These are phyloP conservation scores for Aleurites moluccanus DNA, from an alignment of 441 rosid species.

Conservation along the genomic window DNA sequence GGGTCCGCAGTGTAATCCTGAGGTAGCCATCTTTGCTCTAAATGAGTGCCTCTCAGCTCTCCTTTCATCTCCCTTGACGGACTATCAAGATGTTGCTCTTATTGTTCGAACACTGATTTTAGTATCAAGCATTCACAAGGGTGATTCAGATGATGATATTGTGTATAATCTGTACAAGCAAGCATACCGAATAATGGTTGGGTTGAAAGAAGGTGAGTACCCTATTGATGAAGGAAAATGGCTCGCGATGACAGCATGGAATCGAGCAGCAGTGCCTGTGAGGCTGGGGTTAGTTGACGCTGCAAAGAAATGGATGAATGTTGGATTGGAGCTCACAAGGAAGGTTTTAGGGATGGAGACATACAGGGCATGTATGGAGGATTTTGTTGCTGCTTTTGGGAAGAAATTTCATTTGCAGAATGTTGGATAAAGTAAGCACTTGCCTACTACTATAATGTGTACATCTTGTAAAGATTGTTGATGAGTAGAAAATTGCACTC, in stretches of 20 bases:
- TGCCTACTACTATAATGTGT: conserved; percentile 6
- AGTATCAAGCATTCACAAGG: conserved; percentile 65
- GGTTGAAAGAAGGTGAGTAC: conserved; percentile 82
- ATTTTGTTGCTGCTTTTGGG: conserved; percentile 49
- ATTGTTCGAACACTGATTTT: conserved; percentile 63
- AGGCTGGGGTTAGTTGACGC: conserved; percentile 61
- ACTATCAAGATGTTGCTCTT: conserved; percentile 65
- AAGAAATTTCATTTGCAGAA: conserved; percentile 39
- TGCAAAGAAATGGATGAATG: conserved; percentile 78
- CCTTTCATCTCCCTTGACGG: conserved; percentile 68
- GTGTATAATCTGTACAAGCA: conserved; percentile 71
- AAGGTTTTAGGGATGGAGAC: conserved; percentile 77
- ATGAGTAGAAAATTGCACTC: background rate
- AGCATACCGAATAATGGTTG: conserved; percentile 83
- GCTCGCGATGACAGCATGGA: conserved; percentile 95
- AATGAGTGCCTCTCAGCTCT: conserved; percentile 68
- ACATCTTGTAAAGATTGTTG: conserved; percentile 2
- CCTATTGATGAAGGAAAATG: conserved; percentile 91
- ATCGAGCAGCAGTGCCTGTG: conserved; percentile 74
- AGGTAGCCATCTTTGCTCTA: conserved; percentile 69
- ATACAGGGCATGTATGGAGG: conserved; percentile 79
- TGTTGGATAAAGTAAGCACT: conserved; percentile 26
- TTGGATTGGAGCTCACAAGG: conserved; percentile 65
- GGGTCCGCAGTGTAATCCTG: conserved; percentile 59
- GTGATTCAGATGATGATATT: conserved; percentile 58